Percentiles rank a stretch among this genome's conserved stretches.
phyloP scores from a whole-genome alignment of 1,284 basidiomycete genomes.

The Omphalotus olearius region DNA sequence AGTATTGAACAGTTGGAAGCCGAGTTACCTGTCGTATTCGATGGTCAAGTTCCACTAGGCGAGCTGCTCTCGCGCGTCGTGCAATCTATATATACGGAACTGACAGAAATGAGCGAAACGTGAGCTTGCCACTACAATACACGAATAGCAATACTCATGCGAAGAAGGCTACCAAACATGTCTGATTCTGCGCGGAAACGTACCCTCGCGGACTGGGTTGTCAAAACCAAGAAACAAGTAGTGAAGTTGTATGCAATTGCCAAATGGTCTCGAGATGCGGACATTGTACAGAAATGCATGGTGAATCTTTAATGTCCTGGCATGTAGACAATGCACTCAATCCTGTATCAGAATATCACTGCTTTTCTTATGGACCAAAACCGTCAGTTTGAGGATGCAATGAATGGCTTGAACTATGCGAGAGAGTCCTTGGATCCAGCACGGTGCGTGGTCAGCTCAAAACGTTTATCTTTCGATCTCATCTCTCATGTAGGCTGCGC shows the following conservation, averaged over 20 bases:
- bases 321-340: constrained; percentile 9
- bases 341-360: constrained; percentile 62
- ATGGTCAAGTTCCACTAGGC: constrained; percentile 72
- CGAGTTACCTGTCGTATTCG: constrained; percentile 72
- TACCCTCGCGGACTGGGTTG: constrained; percentile 82
- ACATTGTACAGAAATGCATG: constrained; percentile 82
- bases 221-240: constrained; percentile 84
- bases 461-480: constrained; percentile 3
- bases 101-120: constrained; percentile 85
- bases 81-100: constrained; percentile 79
- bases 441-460: constrained; percentile 36
- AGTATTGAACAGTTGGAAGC: constrained; percentile 59
- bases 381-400: constrained; percentile 73
- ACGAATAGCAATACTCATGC: not conserved
- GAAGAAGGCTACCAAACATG: constrained; percentile 72
- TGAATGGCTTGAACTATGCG: constrained; percentile 58
- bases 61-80: constrained; percentile 74
- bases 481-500: constrained; percentile 53
- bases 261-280: constrained; percentile 80
- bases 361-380: constrained; percentile 83
- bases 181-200: constrained; percentile 80
- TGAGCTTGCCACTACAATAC: constrained; percentile 32
- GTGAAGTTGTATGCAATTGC: constrained; percentile 84
- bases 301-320: constrained; percentile 30
- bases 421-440: constrained; percentile 67